phyloP scores from a whole-genome alignment of 305 asterid species.

The Fraxinus angustifolia region DNA sequence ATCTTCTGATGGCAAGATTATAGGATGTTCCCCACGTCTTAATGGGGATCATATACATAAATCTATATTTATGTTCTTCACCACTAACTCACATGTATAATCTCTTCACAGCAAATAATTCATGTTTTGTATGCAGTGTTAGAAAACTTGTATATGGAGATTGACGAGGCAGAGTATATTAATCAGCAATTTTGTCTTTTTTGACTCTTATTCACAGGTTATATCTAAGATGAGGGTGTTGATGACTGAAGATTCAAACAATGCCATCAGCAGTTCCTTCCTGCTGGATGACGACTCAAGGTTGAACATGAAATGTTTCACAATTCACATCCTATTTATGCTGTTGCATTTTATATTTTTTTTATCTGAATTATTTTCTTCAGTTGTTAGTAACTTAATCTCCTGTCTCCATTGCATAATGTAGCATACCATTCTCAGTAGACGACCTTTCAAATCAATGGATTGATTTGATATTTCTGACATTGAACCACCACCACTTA shows the following conservation, averaged over 20 bases:
- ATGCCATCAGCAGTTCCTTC: constrained; percentile 53
- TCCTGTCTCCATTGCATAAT: constrained; percentile 7
- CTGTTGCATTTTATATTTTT: constrained; percentile 7
- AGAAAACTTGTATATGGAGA: neutral
- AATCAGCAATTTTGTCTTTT: constrained; percentile 8
- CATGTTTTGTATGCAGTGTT: neutral
- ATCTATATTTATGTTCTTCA: neutral
- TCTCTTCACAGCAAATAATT: neutral
- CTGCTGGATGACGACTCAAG: constrained; percentile 45
- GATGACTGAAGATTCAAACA: constrained; percentile 57
- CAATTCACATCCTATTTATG: neutral
- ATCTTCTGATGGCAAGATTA: neutral
- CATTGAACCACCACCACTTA: constrained; percentile 95
- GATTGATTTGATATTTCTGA: constrained; percentile 75
- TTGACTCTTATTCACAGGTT: constrained; percentile 43
- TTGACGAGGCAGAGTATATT: neutral
- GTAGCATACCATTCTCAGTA: constrained; percentile 95
- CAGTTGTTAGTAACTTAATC: constrained; percentile 1
- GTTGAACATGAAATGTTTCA: constrained; percentile 36
- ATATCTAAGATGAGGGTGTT: constrained; percentile 43
- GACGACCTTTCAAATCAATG: constrained; percentile 91
- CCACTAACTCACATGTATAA: neutral
- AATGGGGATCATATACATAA: neutral
- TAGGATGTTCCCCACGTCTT: neutral
- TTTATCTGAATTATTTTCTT: neutral